A percentile compares a stretch with the other conserved stretches of the same genome.
These are phyloP conservation scores for Fusarium robinianum DNA, from an alignment of 2,329 filamentous ascomycete species.

Conservation along the genomic window DNA sequence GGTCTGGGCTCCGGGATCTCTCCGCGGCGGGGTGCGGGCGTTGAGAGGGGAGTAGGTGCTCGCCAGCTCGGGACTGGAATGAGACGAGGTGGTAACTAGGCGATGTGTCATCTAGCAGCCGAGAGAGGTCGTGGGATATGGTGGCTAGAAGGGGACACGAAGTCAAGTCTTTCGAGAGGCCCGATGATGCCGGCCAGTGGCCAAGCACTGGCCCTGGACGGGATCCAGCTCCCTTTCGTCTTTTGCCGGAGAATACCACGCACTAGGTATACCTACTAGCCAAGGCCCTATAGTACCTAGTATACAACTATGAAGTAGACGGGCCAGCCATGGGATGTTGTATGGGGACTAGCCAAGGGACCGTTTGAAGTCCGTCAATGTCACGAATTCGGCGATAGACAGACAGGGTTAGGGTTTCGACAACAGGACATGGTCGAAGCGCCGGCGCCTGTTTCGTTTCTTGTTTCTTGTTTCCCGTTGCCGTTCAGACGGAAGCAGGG, in stretches of 20 bases:
- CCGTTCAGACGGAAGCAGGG: conserved; percentile 28
- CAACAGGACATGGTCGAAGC: conserved; percentile 29
- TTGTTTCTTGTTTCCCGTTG: conserved; percentile 28
- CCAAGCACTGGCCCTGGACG: too few species aligned
- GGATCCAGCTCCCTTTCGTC: too few species aligned
- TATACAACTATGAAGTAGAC: too few species aligned
- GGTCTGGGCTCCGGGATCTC: conserved; percentile 23
- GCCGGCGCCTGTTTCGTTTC: conserved; percentile 38
- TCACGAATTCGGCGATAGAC: conserved; percentile 12
- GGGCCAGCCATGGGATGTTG: too few species aligned
- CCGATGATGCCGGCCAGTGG: too few species aligned
- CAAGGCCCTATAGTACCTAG: too few species aligned
- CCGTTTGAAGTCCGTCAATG: too few species aligned
- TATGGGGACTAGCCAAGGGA: too few species aligned
- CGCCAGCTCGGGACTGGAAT: conserved; percentile 12
- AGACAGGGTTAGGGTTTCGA: conserved; percentile 23
- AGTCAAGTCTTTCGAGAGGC: too few species aligned
- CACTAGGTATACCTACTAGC: too few species aligned
- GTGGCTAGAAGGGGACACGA: too few species aligned
- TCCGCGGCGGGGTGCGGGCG: conserved; percentile 12
- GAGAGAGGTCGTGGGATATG: conserved; percentile 24
- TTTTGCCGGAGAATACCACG: too few species aligned
- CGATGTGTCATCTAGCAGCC: conserved; percentile 23
- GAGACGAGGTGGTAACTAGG: conserved; percentile 23
- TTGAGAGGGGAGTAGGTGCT: conserved; percentile 14